phyloP scores from a whole-genome alignment of 331 rosid species.

The Telfairia occidentalis region DNA sequence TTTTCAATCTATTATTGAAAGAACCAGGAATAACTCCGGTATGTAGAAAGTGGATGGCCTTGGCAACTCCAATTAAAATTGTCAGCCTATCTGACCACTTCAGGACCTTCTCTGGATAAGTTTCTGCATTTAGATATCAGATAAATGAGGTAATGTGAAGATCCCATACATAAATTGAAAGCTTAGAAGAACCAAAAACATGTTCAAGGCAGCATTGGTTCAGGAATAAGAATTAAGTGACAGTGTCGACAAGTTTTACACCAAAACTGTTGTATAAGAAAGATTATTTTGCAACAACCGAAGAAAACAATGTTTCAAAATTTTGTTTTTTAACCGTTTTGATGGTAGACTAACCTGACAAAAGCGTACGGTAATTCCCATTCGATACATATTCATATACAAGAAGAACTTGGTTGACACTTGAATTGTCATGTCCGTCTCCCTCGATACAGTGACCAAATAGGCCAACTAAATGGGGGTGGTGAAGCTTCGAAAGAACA shows the following conservation, averaged over 20 bases:
- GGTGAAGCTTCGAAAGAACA: slow-evolving; percentile 75
- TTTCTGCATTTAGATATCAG: slow-evolving; percentile 29
- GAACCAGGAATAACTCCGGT: slow-evolving; percentile 76
- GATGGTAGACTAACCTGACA: slow-evolving; percentile 18
- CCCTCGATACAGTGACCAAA: slow-evolving; percentile 66
- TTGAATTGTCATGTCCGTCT: slow-evolving; percentile 42
- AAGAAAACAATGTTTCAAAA: neutral
- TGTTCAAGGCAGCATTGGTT: neutral
- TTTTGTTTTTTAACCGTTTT: neutral
- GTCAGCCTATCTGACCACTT: slow-evolving; percentile 77
- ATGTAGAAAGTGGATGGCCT: slow-evolving; percentile 76
- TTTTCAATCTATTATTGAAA: slow-evolving; percentile 50
- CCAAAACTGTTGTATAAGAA: neutral
- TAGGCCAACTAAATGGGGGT: slow-evolving; percentile 76
- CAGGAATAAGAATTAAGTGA: neutral
- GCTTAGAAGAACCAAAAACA: neutral
- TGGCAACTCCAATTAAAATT: slow-evolving; percentile 70
- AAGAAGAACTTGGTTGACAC: slow-evolving; percentile 42
- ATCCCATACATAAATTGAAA: neutral
- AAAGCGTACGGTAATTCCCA: slow-evolving; percentile 11
- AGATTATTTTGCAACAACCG: neutral
- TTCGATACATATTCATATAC: slow-evolving; percentile 6
- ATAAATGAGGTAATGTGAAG: slow-evolving; percentile 17
- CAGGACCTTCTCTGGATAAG: slow-evolving; percentile 42
- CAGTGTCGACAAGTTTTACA: neutral